phyloP scores from a whole-genome alignment of 164 flowering plant genomes.

The Saururus chinensis region DNA sequence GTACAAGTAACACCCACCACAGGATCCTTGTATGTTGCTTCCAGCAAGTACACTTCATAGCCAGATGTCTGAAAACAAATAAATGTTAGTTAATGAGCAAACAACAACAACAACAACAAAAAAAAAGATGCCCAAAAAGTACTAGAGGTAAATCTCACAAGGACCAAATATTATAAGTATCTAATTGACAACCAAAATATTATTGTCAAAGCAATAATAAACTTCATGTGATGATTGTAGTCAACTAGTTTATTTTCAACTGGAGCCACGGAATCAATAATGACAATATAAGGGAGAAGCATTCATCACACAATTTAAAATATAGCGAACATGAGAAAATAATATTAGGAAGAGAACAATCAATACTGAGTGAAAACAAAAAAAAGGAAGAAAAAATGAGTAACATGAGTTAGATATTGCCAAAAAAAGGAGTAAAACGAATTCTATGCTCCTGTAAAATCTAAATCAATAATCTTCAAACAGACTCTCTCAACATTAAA shows the following conservation, averaged over 20 bases:
- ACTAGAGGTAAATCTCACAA: background rate
- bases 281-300: too few relatives aligned
- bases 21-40: conserved; percentile 92
- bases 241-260: background rate
- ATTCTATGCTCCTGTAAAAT: too few relatives aligned
- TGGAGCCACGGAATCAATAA: background rate
- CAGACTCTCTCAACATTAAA: too few relatives aligned
- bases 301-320: background rate
- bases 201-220: background rate
- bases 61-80: conserved; percentile 66
- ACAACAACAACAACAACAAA: background rate
- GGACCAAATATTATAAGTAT: background rate
- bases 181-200: background rate
- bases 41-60: conserved; percentile 84
- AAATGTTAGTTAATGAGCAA: conserved; percentile 11
- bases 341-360: background rate
- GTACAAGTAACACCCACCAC: conserved; percentile 41
- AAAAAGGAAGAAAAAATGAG: too few relatives aligned
- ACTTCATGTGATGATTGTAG: background rate
- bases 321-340: too few relatives aligned
- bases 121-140: background rate
- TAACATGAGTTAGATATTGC: too few relatives aligned
- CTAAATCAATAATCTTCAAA: too few relatives aligned
- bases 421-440: too few relatives aligned
- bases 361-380: too few relatives aligned